Evolutionary conservation across 2,329 filamentous ascomycete genomes (phyloP), one percentile per base, ranked within the genome.

Genomic region (Akanthomyces dipterigenus): DNA sequence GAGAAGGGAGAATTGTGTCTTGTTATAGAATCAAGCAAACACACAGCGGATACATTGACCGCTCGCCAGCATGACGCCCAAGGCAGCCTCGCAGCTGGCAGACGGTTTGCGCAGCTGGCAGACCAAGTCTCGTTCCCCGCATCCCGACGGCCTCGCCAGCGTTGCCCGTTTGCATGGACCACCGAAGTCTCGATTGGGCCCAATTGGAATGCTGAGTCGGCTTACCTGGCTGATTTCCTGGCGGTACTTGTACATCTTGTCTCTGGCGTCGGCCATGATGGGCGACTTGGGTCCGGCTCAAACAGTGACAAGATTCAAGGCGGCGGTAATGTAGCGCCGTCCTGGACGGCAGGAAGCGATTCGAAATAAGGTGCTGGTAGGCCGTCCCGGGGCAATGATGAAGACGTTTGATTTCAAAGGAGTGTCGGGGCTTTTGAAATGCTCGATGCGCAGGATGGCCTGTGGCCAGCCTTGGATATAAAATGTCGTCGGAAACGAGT

Each of bases 191-290:
- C n/a, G 8, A 24, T 5, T 14, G 12, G 28, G 18, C 24, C 24
- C 20, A 18, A 50, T 3, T n/a, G 24, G 20, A 31, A 11, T 34
- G 36, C 9, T 8, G 20, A 24, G 31, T n/a, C 8, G 16, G 57
- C 87, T 78, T 73, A 93, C 90, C 89, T 96, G 93, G 77, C 96
- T 95, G 78, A 99, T 99, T 82, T 99, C 95, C 79, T 96, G 92
- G 74, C 93, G 87, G 76, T 98, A 99, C 76, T 97, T 98, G 70
- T 83, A 84, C 64, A 80, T 76, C 71, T 83, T 75, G 84, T 75
- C 72, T 63, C 65, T 73, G 57, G 67, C 62, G 46, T 95, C 90
- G 67, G 86, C 82, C 89, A 91, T 93, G 61, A 72, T 81, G 77
- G 64, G 51, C n/a, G 7, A 34, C 5, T 14, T 40, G n/a, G n/a